Percentiles rank a stretch among this genome's conserved stretches.
Conservation (phyloP, 768 basidiomycete genomes). For the Lentinula raphanica region DNA sequence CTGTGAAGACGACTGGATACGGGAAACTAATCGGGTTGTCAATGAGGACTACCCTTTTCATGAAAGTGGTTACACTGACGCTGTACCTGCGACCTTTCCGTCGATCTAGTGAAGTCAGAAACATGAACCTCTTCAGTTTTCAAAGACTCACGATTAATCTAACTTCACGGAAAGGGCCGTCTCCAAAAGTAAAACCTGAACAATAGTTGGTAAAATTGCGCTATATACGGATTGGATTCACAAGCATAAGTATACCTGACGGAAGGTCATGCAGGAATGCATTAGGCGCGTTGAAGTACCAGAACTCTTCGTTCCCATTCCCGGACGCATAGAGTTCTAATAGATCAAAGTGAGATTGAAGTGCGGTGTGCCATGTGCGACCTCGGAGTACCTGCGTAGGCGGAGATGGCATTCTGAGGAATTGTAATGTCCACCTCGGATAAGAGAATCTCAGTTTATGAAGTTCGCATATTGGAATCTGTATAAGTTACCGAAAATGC, state of each 20-base stretch:
- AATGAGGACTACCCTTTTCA: background rate
- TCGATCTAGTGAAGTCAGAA: slow-evolving; percentile 47
- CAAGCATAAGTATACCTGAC: background rate
- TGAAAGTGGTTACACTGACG: slow-evolving; percentile 25
- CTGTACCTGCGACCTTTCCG: slow-evolving; percentile 40
- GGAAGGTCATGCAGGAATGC: slow-evolving; percentile 39
- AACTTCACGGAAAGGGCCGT: slow-evolving; percentile 47
- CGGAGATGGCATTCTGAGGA: slow-evolving; percentile 61
- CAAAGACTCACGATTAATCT: background rate
- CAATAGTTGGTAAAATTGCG: background rate
- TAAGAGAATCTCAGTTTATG: background rate
- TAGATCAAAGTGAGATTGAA: too few species aligned
- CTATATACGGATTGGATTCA: background rate
- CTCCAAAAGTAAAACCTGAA: slow-evolving; percentile 28
- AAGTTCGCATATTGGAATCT: background rate
- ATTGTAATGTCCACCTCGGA: slow-evolving; percentile 62
- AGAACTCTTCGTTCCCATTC: slow-evolving; percentile 63
- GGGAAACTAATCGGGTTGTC: slow-evolving; percentile 25
- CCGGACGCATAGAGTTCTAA: slow-evolving; percentile 68
- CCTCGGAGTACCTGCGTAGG: slow-evolving; percentile 33
- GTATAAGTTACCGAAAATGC: slow-evolving; percentile 49
- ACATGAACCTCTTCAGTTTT: slow-evolving; percentile 20
- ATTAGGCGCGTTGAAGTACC: slow-evolving; percentile 28
- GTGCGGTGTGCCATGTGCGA: too few species aligned
- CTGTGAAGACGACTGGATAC: slow-evolving; percentile 66